Evolutionary conservation across 2,329 filamentous ascomycete genomes (phyloP), one percentile per base, ranked within the genome.

Genomic region (Triangularia setosa): DNA sequence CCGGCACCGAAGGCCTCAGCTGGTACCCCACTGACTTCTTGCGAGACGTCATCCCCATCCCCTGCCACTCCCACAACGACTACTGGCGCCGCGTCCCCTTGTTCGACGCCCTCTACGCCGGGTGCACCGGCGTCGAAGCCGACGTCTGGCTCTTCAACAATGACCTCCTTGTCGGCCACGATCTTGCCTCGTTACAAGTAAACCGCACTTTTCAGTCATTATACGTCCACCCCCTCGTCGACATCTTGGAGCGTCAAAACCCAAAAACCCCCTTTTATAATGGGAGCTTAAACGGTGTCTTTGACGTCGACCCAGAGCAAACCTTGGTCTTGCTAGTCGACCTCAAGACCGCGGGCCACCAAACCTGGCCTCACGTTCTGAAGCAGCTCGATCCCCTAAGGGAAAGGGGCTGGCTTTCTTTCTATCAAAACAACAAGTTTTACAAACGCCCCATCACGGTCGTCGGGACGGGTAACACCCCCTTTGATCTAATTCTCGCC

Each of bases 1-100:
- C 74, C 7, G 74, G 72, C 64, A 72, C 76, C 54, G 75, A 80
- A 61, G 77, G 73, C 2, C 69, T 81, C 16, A 70, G 76, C 0
- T 80, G 78, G 75, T 82, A 81, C 64, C 80, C 83, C 0, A 79
- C 81, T 2, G 80, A 84, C 62, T 83, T 85, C 64, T 80, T 83
- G 8, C 77, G 79, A 12, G 81, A 84, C 58, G 67, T 71, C 11
- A n/a, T 65, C 24, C 70, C 70, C 4, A 48, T 69, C 14, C 59
- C 67, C 3, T 69, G 67, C 62, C 70, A 71, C 60, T 69, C 68
- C 21, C 88, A 91, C 72, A 90, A 91, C 69, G 88, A 91, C 73
- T 91, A 91, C 74, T 89, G 86, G 85, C 83, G 87, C 58, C 78
- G 79, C 18, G 78, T 84, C 0, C 88, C 89, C 0, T 78, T 92